phyloP scores from a whole-genome alignment of 2,329 filamentous ascomycete species.

The Cryphonectria carpinicola region DNA sequence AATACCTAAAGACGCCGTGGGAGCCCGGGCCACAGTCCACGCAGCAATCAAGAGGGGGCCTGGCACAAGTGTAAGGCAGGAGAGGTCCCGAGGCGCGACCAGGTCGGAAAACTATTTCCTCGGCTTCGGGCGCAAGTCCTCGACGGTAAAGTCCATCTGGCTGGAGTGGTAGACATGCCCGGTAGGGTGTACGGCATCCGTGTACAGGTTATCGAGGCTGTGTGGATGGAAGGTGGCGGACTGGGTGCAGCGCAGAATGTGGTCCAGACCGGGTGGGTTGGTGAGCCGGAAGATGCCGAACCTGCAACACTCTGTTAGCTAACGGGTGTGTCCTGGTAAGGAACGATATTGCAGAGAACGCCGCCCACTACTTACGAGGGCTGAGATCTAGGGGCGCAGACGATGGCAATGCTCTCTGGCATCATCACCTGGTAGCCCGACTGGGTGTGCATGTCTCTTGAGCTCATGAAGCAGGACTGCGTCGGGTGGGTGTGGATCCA shows the following conservation, averaged over 20 bases:
- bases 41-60: neutral
- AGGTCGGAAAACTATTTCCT: constrained; percentile 4
- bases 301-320: constrained; percentile 46
- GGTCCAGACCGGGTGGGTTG: constrained; percentile 84
- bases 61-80: neutral
- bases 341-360: neutral
- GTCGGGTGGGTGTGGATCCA: constrained; percentile 99
- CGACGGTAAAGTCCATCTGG: constrained; percentile 63
- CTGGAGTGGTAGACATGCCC: constrained; percentile 73
- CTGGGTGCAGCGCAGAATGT: constrained; percentile 79
- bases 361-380: constrained; percentile 64
- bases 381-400: constrained; percentile 83
- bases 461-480: constrained; percentile 98
- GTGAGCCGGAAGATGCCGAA: constrained; percentile 94
- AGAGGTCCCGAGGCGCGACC: neutral
- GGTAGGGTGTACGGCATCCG: constrained; percentile 66
- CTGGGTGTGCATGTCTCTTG: constrained; percentile 90
- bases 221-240: constrained; percentile 84
- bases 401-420: constrained; percentile 93
- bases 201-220: constrained; percentile 72
- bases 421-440: constrained; percentile 95
- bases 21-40: neutral
- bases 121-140: constrained; percentile 50
- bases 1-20: neutral
- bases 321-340: neutral